phyloP scores from a whole-genome alignment of 2,329 filamentous ascomycete species.

The Arthrobotrys musiformis region DNA sequence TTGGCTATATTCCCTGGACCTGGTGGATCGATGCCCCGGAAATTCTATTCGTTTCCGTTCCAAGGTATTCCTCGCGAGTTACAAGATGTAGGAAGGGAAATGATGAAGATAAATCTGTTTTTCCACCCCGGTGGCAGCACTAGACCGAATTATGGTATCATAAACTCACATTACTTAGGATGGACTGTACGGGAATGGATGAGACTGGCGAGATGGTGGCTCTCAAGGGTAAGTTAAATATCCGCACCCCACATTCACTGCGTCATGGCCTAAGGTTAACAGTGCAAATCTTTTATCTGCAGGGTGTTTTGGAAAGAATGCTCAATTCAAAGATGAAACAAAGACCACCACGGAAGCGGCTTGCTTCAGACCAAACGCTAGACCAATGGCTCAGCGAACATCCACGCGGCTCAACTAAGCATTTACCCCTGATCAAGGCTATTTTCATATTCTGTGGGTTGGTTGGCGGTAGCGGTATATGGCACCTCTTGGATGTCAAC shows the following conservation, averaged over 20 bases:
- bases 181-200: slow-evolving; percentile 38
- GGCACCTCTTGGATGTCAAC: neutral
- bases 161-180: slow-evolving; percentile 15
- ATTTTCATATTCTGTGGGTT: slow-evolving; percentile 27
- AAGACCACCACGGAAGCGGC: neutral
- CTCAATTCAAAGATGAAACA: neutral
- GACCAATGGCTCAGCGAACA: slow-evolving; percentile 16
- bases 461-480: slow-evolving; percentile 17
- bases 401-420: neutral
- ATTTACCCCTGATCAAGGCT: slow-evolving; percentile 27
- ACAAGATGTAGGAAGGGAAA: slow-evolving; percentile 14
- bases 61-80: slow-evolving; percentile 17
- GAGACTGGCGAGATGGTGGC: slow-evolving; percentile 33
- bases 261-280: no score
- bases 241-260: neutral
- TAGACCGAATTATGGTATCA: neutral
- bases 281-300: neutral
- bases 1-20: slow-evolving; percentile 1
- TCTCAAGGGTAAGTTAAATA: slow-evolving; percentile 38
- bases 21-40: neutral
- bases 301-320: neutral
- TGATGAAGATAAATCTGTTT: slow-evolving; percentile 22
- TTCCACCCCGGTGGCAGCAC: neutral
- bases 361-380: slow-evolving; percentile 3
- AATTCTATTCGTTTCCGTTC: neutral